Base-by-base conservation (phyloP, 2,329 filamentous ascomycete species). In the Calonectria hongkongensis region DNA sequence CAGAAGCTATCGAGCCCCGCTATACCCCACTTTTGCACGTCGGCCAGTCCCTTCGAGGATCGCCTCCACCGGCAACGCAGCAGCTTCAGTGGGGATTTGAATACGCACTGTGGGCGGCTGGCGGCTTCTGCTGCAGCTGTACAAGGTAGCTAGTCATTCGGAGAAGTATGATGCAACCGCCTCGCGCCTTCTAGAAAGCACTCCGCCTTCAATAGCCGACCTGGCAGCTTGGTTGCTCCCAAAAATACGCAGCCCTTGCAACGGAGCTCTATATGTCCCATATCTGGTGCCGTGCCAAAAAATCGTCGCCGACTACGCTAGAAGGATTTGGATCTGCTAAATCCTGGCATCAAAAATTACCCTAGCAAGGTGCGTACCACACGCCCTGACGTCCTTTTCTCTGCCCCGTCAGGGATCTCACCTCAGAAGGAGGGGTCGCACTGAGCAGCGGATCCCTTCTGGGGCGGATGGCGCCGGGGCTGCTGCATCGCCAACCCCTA, bases 81-180 rank as follows among this genome's bases (percentile, higher is more conserved):
- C 64, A 58, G 43, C 56, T 58, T 54, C 58, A 48, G 65, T 56
- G 70, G 58, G 41, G 47, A 15, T 27, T 30, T 9, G 39, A 51
- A 33, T 51, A 43, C 70, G 70, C 71, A 73, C 71, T 73, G 71
- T 73, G 71, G 48, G n/a, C 63, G 50, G 36, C 36, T 48, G 43
- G 36, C 47, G 45, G 47, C 58, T 50, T 65, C 45, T 65, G 70
- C 43, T 50, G 60, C 28, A 41, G 41, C 45, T 73, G 63, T 56
- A 70, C 60, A 45, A 56, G 51, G 21, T 45, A 48, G 63, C 48
- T 70, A 63, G 68, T 63, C 60, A 39, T 58, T 60, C 58, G 28
- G 36, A 67, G 65, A 48, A 58, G n/a, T 50, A 63, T 63, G 39
- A 27, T 63, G 41, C 58, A 63, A 25, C 58, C 41, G 60, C 64